Evolutionary conservation across 805 yeast genomes (phyloP), one percentile per base, ranked within the genome.

Genomic region (Hanseniaspora occidentalis): DNA sequence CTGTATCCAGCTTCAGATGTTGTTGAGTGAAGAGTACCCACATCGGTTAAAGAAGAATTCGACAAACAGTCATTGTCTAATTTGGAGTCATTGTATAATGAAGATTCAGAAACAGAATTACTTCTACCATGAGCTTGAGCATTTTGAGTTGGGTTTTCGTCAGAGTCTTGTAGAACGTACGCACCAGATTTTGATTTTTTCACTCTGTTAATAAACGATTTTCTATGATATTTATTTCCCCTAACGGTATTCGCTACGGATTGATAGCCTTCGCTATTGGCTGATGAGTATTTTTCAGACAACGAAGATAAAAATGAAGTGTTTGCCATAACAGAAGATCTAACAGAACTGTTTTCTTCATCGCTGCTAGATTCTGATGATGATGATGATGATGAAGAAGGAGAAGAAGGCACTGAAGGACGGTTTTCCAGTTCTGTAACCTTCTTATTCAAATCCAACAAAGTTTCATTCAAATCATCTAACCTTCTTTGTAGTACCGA

Each of bases 261-360:
- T 18, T 24, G 36, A 3, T 29, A 21, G 9, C 18, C 36, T 3
- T 44, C 43, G 18, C 43, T 27, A 16, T 40, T 43, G 2, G 31
- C 36, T n/a, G 54, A 52, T 6, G 57, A 59, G 44, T 57, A 60
- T 41, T 58, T 60, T 29, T 58, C 57, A 1, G 62, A 53, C 37
- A 60, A 42, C 1, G 53, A 37, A 31, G 51, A 61, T 11, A 60
- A 47, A 37, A 60, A 58, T 11, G 63, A 56, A 5, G 56, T 50
- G 6, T 45, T 31, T 10, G 39, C 49, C 1, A 53, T 44, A 16
- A 27, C 26, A 20, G 40, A 33, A 29, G n/a, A n/a, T n/a, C n/a
- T n/a, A n/a, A 43, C n/a, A 26, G 44, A 34, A 41, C 37, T 31
- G 7, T 21, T 36, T 6, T 37, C 46, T 8, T 29, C 44, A 20